Evolutionary conservation across 1,284 basidiomycete species (phyloP).

Genomic region (Trametes hirsuta): DNA sequence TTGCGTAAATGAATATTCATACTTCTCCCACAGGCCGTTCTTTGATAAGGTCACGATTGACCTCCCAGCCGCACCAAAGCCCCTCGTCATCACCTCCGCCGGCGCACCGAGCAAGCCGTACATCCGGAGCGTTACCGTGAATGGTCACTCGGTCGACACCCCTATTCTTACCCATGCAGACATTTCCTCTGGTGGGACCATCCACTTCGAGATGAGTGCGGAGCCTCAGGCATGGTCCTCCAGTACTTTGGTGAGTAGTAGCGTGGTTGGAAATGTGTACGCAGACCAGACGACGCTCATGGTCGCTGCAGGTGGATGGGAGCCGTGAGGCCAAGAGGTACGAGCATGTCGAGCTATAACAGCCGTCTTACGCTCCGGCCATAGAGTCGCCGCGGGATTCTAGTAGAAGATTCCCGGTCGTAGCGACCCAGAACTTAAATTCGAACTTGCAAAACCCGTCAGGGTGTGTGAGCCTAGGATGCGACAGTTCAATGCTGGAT

Average conservation of each 20-base stretch:
- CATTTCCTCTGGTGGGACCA: slow-evolving; percentile 56
- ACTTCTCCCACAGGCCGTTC: slow-evolving; percentile 51
- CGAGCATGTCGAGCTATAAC: slow-evolving; percentile 9
- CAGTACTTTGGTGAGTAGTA: slow-evolving; percentile 25
- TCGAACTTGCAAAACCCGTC: too few relatives aligned
- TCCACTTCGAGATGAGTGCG: slow-evolving; percentile 71
- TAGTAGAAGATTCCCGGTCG: too few relatives aligned
- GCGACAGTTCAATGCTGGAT: too few relatives aligned
- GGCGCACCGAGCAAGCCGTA: slow-evolving; percentile 62
- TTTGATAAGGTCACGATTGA: slow-evolving; percentile 65
- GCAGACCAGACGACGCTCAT: not conserved
- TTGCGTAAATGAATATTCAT: not conserved
- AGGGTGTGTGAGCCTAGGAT: too few relatives aligned
- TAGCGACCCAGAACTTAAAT: too few relatives aligned
- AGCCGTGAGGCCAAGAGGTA: slow-evolving; percentile 5
- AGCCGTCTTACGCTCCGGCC: not conserved
- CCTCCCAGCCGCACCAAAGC: slow-evolving; percentile 47
- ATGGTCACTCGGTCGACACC: slow-evolving; percentile 44
- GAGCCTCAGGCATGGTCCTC: slow-evolving; percentile 40
- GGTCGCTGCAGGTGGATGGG: not conserved
- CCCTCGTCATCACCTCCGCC: slow-evolving; percentile 52
- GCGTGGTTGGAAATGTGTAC: not conserved
- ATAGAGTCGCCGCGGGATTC: not conserved
- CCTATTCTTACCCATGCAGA: slow-evolving; percentile 62
- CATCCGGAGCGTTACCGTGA: slow-evolving; percentile 58